phyloP scores from a whole-genome alignment of 495 filamentous ascomycete species.

The Hypoxylon fuscum region DNA sequence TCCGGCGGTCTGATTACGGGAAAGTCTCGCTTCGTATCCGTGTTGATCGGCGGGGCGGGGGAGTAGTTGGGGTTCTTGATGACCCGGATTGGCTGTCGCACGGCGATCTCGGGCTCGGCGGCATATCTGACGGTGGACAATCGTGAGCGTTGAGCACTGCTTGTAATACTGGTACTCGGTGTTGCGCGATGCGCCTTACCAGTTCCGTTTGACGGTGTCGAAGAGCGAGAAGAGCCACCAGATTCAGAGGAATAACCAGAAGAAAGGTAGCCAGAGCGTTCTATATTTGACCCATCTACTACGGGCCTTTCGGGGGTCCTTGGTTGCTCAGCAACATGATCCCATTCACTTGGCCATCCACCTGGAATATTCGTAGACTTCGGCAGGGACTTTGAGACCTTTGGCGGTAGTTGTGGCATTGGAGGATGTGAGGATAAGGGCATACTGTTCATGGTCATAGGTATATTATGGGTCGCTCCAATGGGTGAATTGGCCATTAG shows the following conservation, averaged over 20 bases:
- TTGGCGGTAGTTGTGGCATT: slow-evolving; percentile 9
- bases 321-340: slow-evolving; percentile 19
- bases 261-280: slow-evolving; percentile 1
- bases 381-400: slow-evolving; percentile 29
- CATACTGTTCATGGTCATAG: background rate
- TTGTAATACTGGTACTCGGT: slow-evolving; percentile 38
- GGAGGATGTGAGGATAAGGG: slow-evolving; percentile 9
- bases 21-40: background rate
- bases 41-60: background rate
- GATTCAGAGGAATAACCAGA: slow-evolving; percentile 15
- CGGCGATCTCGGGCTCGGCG: slow-evolving; percentile 40
- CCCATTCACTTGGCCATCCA: slow-evolving; percentile 42
- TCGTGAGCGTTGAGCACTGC: slow-evolving; percentile 37
- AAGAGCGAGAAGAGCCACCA: slow-evolving; percentile 3
- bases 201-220: background rate
- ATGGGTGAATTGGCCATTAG: slow-evolving; percentile 40
- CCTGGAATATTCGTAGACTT: slow-evolving; percentile 38
- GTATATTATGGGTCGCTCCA: slow-evolving; percentile 17
- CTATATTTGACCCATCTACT: slow-evolving; percentile 3
- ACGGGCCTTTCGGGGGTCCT: background rate
- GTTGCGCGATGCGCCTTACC: slow-evolving; percentile 26
- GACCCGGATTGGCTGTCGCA: slow-evolving; percentile 41
- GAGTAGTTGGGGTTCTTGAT: slow-evolving; percentile 39
- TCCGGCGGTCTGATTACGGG: slow-evolving; percentile 18
- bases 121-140: slow-evolving; percentile 43